phyloP scores from a whole-genome alignment of 768 basidiomycete genomes.

The Leucocoprinus sp. region DNA sequence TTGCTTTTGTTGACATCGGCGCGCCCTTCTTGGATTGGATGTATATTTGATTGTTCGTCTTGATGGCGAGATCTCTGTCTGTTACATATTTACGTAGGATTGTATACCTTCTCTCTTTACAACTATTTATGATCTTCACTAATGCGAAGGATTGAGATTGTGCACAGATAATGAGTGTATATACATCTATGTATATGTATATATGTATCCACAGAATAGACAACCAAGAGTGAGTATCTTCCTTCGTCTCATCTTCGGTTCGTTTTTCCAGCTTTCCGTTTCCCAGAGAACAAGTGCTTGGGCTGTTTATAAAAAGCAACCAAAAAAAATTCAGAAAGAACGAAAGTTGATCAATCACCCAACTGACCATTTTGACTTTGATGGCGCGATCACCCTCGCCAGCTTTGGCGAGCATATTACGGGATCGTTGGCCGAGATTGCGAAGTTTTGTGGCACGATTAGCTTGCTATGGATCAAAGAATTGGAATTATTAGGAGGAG shows the following conservation, averaged over 20 bases:
- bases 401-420: slow-evolving; percentile 85
- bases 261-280: slow-evolving; percentile 81
- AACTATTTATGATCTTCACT: no score
- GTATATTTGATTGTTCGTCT: no score
- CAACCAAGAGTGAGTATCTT: background rate
- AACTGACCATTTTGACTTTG: slow-evolving; percentile 70
- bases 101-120: no score
- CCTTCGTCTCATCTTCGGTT: slow-evolving; percentile 54
- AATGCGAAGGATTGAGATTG: no score
- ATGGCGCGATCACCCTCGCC: slow-evolving; percentile 85
- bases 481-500: background rate
- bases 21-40: no score
- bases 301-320: slow-evolving; percentile 39
- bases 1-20: no score
- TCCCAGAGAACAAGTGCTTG: slow-evolving; percentile 80
- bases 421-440: slow-evolving; percentile 78
- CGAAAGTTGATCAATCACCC: slow-evolving; percentile 1
- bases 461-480: slow-evolving; percentile 48
- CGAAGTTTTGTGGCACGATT: slow-evolving; percentile 74
- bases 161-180: background rate
- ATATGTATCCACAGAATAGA: background rate
- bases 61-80: no score
- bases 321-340: slow-evolving; percentile 1
- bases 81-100: no score
- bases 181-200: background rate